Percentiles rank a stretch among this genome's conserved stretches.
Evolutionary conservation across 306 rosid genomes (phyloP).

Genomic region (Dalbergia oliveri): DNA sequence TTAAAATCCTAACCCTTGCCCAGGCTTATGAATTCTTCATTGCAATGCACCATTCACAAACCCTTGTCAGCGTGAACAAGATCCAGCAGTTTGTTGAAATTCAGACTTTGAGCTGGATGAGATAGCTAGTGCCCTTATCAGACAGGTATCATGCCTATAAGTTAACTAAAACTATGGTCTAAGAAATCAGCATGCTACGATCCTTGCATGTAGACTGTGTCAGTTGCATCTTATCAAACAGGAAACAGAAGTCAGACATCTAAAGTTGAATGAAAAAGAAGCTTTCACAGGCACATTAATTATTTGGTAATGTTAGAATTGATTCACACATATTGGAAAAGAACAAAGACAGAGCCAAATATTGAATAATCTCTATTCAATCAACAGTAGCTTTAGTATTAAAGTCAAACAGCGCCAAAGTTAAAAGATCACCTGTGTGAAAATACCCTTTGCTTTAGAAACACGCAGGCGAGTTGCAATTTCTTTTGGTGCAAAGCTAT

Average conservation of each 20-base stretch:
- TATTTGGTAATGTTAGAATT: background rate
- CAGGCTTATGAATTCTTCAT: too few species aligned
- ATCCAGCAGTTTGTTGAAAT: too few species aligned
- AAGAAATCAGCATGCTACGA: too few species aligned
- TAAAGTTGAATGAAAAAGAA: background rate
- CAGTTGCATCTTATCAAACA: background rate
- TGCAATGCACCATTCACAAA: too few species aligned
- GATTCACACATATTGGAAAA: constrained; percentile 4
- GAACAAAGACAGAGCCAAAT: constrained; percentile 6
- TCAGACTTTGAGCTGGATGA: too few species aligned
- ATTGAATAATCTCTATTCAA: constrained; percentile 9
- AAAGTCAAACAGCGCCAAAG: constrained; percentile 14
- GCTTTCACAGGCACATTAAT: background rate
- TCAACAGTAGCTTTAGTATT: background rate
- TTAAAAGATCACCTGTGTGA: constrained; percentile 72
- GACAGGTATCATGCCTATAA: too few species aligned
- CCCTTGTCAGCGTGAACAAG: too few species aligned
- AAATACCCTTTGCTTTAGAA: constrained; percentile 83
- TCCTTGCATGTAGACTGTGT: too few species aligned
- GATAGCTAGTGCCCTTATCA: too few species aligned
- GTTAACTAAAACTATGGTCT: too few species aligned
- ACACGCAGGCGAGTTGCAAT: constrained; percentile 79
- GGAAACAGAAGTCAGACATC: background rate
- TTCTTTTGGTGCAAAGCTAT: constrained; percentile 86
- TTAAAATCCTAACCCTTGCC: too few species aligned